Base-by-base conservation (phyloP, 2,329 filamentous ascomycete genomes). In the Cadophora malorum region DNA sequence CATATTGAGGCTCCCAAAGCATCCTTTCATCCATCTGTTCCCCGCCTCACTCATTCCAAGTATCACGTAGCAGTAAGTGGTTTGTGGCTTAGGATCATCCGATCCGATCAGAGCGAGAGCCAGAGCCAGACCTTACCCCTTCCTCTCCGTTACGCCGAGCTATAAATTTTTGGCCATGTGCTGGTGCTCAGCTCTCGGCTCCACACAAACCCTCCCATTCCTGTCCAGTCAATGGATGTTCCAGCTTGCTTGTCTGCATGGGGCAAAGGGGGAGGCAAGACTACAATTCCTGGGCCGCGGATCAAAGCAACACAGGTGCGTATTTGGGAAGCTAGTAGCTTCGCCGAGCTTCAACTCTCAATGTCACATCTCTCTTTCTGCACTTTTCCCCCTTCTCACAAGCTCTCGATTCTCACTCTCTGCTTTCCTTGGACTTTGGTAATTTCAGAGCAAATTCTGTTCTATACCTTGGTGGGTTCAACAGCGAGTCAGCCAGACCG, bases 81-180 rank as follows among this genome's bases (percentile, higher is more conserved):
- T 25, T 9, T 12, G 9, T 31, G 14, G 50, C 2, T 50, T 45
- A 19, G 14, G 41, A 45, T 45, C 41, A 38, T 38, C 8, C 35
- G 35, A 50, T 31, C 25, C 33, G 23, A 35, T 31, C n/a, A n/a
- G n/a, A n/a, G n/a, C n/a, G n/a, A 38, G 35, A 38, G 8, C 8
- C 35, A 38, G 35, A 38, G 35, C 12, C 35, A 38, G 35, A 38
- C 35, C 35, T 38, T 38, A 38, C 35, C 35, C 12, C 59, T 31
- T 12, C 59, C 63, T 61, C 65, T 69, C 67, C 67, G 61, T 63
- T 69, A 28, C 64, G 62, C 67, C 67, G 67, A 67, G 67, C 65
- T 69, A 67, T 52, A 58, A 16, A 38, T 38, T 4, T 53, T 41
- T 56, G 49, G 59, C 65, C 62, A 63, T 63, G 60, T 49, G 23